These are phyloP conservation scores for Plasmodium inui DNA, from an alignment of 169 alveolate species.

Conservation along the genomic window DNA sequence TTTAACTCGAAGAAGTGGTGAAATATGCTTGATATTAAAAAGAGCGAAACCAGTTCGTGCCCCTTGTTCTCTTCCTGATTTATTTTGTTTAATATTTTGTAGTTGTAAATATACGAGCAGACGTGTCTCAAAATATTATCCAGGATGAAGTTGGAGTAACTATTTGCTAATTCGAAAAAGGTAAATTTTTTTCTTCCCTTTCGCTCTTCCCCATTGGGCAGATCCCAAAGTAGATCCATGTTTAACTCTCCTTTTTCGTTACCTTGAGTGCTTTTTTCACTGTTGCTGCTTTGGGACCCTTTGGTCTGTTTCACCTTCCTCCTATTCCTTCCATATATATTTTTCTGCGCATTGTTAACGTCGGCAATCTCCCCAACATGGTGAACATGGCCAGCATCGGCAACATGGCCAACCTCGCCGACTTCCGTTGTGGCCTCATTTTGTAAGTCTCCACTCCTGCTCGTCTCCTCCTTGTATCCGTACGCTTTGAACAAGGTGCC, in stretches of 20 bases:
- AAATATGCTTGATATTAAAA: conserved; percentile 58
- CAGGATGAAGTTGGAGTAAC: conserved; percentile 34
- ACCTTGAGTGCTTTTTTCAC: not conserved
- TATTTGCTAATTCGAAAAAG: conserved; percentile 35
- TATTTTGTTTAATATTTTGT: conserved; percentile 43
- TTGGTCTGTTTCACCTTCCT: not conserved
- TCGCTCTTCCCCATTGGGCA: not conserved
- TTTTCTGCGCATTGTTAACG: not conserved
- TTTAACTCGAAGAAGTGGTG: conserved; percentile 43
- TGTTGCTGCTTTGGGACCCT: not conserved
- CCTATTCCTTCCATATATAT: conserved; percentile 33
- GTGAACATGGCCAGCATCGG: too few species aligned
- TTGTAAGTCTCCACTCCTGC: not conserved
- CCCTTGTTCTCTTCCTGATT: conserved; percentile 52
- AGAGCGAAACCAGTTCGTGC: conserved; percentile 47
- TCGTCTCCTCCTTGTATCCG: conserved; percentile 20
- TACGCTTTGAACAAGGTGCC: conserved; percentile 15
- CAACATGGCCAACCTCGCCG: not conserved
- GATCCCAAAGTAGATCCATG: not conserved
- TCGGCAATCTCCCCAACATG: not conserved
- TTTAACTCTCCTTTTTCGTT: not conserved
- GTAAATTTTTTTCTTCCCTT: conserved; percentile 7
- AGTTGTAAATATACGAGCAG: conserved; percentile 58
- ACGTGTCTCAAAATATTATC: conserved; percentile 45
- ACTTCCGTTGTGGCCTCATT: not conserved